phyloP scores from a whole-genome alignment of 768 basidiomycete genomes.

The Russula brevipes region DNA sequence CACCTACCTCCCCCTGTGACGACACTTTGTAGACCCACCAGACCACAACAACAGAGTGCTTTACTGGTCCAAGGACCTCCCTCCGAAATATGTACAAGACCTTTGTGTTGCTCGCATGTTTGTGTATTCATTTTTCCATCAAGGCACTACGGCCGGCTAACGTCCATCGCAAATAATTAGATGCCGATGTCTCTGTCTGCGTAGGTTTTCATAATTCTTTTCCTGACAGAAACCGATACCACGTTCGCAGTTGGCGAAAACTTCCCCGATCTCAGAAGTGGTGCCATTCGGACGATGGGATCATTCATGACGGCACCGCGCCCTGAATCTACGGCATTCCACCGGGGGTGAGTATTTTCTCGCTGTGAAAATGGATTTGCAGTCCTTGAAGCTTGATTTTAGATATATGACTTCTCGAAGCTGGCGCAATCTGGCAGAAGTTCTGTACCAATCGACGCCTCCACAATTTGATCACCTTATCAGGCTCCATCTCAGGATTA shows the following conservation, averaged over 20 bases:
- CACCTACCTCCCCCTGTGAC: background rate
- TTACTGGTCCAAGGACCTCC: conserved; percentile 1
- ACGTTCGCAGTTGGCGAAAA: conserved; percentile 8
- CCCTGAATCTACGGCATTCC: conserved; percentile 4
- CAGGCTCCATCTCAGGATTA: background rate
- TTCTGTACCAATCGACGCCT: conserved; percentile 5
- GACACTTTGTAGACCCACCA: background rate
- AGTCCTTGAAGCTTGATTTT: background rate
- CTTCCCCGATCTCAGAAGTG: background rate
- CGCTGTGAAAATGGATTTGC: too few relatives aligned
- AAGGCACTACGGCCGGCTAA: background rate
- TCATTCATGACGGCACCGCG: background rate
- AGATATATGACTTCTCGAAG: background rate
- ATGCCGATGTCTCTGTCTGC: conserved; percentile 13
- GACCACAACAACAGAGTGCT: background rate
- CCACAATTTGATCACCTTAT: conserved; percentile 11
- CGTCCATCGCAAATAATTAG: background rate
- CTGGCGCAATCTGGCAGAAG: background rate
- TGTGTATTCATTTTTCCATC: background rate
- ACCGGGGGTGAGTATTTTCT: background rate
- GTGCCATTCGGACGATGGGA: background rate
- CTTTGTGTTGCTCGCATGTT: conserved; percentile 14
- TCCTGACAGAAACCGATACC: background rate
- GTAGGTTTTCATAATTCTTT: background rate
- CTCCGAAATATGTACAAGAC: conserved; percentile 3